These are phyloP conservation scores for Aplosporella prunicola DNA, from an alignment of 2,329 filamentous ascomycete genomes.

Conservation along the genomic window DNA sequence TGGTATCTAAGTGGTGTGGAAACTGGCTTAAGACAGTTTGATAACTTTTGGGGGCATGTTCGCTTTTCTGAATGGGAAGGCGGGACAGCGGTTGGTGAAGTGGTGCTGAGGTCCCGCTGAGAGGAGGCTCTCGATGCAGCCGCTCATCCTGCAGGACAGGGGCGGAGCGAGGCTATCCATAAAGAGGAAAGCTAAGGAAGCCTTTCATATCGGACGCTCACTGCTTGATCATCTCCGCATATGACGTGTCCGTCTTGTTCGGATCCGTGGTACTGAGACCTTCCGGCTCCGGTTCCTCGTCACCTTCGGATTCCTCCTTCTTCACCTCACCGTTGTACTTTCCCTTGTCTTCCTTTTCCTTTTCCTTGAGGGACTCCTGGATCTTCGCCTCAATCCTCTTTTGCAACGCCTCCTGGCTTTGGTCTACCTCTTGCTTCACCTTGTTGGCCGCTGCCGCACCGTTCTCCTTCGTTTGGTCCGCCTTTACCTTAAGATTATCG, in stretches of 20 bases:
- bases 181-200: background rate
- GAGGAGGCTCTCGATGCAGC: no score
- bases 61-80: no score
- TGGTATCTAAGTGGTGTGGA: no score
- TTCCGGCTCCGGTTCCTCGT: background rate
- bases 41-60: no score
- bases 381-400: slow-evolving; percentile 2
- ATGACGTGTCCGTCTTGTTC: slow-evolving; percentile 1
- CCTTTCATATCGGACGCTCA: background rate
- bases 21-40: no score
- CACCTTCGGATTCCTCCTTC: background rate
- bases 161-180: no score
- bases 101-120: no score
- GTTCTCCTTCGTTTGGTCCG: background rate
- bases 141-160: no score
- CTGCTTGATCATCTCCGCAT: slow-evolving; percentile 5
- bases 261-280: slow-evolving; percentile 7
- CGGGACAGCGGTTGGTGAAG: no score
- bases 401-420: background rate
- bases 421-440: slow-evolving; percentile 1
- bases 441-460: background rate
- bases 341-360: no score
- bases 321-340: background rate
- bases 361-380: no score
- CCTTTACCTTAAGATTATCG: background rate